Evolutionary conservation across 2,329 filamentous ascomycete genomes (phyloP), one percentile per base, ranked within the genome.

Genomic region (Neofusicoccum parvum): DNA sequence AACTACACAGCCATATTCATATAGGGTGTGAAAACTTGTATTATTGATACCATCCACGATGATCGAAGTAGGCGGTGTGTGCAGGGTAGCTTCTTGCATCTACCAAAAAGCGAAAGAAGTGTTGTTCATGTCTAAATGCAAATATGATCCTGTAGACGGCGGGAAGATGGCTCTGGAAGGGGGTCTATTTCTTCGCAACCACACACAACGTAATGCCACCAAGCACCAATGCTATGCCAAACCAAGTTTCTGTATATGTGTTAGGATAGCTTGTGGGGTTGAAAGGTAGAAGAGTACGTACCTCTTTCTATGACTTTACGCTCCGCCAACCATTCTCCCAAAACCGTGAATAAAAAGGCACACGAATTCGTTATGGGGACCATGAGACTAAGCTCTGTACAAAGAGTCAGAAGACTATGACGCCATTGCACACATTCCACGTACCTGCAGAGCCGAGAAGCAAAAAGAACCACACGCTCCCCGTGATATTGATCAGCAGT

Each of bases 381-480:
- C 2, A 94, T 97, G 68, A 98, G 82, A 74, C 93, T 97, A 71
- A 98, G 76, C 78, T 98, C 94, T 95, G 71, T 4, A 62, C 48
- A 23, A 36, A 14, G 2, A 11, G 20, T 1, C 11, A 20, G 17
- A 46, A 32, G 10, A 46, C 12, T 20, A 20, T 23, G 5, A 5
- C 39, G 36, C 65, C 27, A 68, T n/a, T 20, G 20, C 37, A 11
- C 10, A 10, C 9, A 2, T 2, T 20, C 17, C 0, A 85, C 90
- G 71, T 79, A 96, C 93, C 93, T 72, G 94, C 94, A 77, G 95
- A 88, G 6, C 94, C 94, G 79, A 98, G 94, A 69, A 98, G 82
- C 70, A 98, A 79, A 72, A 98, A 98, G 80, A 98, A 98, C 94
- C 94, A 98, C 64, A 97, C 85, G 74, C 92, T 96, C 36, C 94